These are phyloP conservation scores for Phytophthora tubulina DNA, from an alignment of 352 stramenopile species.

Conservation along the genomic window DNA sequence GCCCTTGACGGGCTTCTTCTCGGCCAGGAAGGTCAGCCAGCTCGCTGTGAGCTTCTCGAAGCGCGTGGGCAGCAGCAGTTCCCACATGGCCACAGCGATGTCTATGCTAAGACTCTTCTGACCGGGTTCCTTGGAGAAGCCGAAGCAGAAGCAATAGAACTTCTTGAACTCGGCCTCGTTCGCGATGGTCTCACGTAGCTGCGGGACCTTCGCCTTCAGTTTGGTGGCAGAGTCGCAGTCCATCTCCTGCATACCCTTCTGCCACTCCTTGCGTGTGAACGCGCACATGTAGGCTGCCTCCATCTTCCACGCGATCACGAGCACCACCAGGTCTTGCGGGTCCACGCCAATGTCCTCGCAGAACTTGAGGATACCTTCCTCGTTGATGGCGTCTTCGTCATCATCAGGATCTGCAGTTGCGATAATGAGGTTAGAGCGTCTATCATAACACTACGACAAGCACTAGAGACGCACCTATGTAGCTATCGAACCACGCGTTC, in stretches of 20 bases:
- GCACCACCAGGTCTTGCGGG: constrained; percentile 79
- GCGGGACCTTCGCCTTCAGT: constrained; percentile 67
- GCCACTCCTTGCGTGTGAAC: constrained; percentile 88
- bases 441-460: not conserved
- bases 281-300: constrained; percentile 85
- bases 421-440: not conserved
- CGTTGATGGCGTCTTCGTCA: constrained; percentile 72
- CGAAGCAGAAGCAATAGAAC: constrained; percentile 91
- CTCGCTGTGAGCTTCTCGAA: constrained; percentile 75
- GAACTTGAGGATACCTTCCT: constrained; percentile 85
- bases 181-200: constrained; percentile 65
- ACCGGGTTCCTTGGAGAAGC: constrained; percentile 89
- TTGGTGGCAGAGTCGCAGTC: constrained; percentile 72
- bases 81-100: constrained; percentile 90
- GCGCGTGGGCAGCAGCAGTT: constrained; percentile 71
- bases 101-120: constrained; percentile 90
- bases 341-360: constrained; percentile 83
- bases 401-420: constrained; percentile 47
- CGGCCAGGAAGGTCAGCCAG: constrained; percentile 82
- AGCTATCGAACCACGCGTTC: constrained; percentile 75
- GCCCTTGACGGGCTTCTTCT: constrained; percentile 82
- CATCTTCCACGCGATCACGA: constrained; percentile 92
- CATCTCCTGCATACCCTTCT: constrained; percentile 81
- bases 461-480: constrained; percentile 46
- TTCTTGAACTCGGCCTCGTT: constrained; percentile 75